Conservation (phyloP, 805 yeast genomes). For the Wickerhamia fluorescens region DNA sequence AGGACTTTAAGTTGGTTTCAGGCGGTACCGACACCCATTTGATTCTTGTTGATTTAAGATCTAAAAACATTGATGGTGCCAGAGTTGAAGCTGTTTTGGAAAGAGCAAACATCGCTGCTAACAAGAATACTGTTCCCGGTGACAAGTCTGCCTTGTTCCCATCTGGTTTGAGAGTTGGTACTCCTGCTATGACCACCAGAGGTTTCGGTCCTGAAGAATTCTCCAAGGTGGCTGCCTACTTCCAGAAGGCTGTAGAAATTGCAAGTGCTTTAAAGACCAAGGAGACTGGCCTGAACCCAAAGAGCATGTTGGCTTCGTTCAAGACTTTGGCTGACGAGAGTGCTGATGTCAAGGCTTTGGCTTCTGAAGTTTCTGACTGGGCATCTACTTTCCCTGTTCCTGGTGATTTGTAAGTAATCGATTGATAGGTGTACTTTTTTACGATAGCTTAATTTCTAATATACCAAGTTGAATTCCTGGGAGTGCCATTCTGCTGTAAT, state of each 20-base stretch:
- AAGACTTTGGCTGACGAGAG: conserved; percentile 61
- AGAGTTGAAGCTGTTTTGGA: conserved; percentile 67
- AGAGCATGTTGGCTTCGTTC: conserved; percentile 61
- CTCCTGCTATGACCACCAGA: conserved; percentile 98
- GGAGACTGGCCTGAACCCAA: conserved; percentile 52
- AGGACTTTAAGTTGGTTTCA: conserved; percentile 79
- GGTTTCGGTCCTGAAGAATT: conserved; percentile 90
- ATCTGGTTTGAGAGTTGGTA: conserved; percentile 95
- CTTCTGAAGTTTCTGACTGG: conserved; percentile 65
- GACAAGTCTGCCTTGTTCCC: conserved; percentile 96
- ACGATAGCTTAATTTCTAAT: too few species aligned
- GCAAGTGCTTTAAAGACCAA: conserved; percentile 54
- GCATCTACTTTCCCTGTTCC: conserved; percentile 80
- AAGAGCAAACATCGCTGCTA: conserved; percentile 87
- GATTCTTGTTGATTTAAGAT: conserved; percentile 80
- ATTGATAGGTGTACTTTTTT: too few species aligned
- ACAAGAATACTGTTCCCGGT: conserved; percentile 97
- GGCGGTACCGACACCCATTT: conserved; percentile 97
- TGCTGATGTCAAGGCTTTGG: conserved; percentile 52
- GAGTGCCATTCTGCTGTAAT: too few species aligned
- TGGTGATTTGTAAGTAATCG: conserved; percentile 45
- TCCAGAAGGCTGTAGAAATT: conserved; percentile 67
- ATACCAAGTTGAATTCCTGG: too few species aligned
- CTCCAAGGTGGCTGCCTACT: conserved; percentile 68
- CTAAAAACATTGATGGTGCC: conserved; percentile 15